Evolutionary conservation across 495 filamentous ascomycete genomes (phyloP).

Genomic region (Talaromyces liani): DNA sequence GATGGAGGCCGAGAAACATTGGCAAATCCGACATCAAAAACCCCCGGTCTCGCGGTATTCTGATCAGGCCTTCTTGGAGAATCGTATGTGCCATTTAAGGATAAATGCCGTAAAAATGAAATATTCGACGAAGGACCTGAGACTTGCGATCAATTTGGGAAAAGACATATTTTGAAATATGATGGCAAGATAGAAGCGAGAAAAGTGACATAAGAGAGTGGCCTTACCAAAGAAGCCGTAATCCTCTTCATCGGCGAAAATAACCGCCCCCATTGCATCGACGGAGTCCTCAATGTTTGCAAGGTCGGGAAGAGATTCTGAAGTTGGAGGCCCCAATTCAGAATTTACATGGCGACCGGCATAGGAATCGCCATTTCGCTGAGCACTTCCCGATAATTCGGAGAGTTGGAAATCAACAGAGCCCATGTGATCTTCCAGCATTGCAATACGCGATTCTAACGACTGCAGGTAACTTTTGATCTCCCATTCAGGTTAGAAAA

Average conservation of each 20-base stretch:
- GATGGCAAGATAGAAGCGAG: too few species aligned
- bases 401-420: slow-evolving; percentile 19
- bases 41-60: too few species aligned
- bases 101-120: slow-evolving; percentile 33
- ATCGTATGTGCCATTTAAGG: slow-evolving; percentile 15
- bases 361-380: too few species aligned
- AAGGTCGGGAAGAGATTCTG: neutral
- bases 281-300: slow-evolving; percentile 22
- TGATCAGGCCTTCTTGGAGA: neutral
- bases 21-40: neutral
- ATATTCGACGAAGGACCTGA: slow-evolving; percentile 41
- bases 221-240: slow-evolving; percentile 38
- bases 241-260: slow-evolving; percentile 36
- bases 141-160: neutral
- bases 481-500: too few species aligned
- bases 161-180: too few species aligned
- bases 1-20: neutral
- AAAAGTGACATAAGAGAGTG: neutral
- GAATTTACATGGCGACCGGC: too few species aligned
- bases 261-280: slow-evolving; percentile 37
- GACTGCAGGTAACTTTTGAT: neutral
- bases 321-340: neutral
- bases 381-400: slow-evolving; percentile 16
- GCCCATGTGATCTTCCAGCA: slow-evolving; percentile 17
- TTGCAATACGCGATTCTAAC: slow-evolving; percentile 17